A percentile compares a stretch with the other conserved stretches of the same genome.
Conservation (phyloP, 2,329 filamentous ascomycete genomes). For the Akanthomyces uredinophilus region DNA sequence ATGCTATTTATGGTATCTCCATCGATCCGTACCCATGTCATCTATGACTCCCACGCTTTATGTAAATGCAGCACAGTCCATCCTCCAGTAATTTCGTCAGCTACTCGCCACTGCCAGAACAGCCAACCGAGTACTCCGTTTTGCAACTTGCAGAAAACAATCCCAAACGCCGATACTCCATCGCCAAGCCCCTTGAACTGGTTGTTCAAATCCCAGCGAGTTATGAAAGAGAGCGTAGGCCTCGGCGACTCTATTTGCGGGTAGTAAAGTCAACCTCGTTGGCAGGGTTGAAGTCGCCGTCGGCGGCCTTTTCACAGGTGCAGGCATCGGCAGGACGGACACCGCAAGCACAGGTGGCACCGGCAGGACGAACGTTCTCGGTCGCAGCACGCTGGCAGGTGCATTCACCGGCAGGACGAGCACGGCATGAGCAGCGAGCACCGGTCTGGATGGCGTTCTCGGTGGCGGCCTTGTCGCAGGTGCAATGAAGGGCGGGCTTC, state of each 20-base stretch:
- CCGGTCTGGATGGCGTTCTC: constrained; percentile 69
- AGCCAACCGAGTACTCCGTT: not conserved
- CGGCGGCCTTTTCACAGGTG: constrained; percentile 73
- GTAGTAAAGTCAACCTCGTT: constrained; percentile 88
- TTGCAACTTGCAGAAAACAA: not conserved
- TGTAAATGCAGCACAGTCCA: constrained; percentile 5
- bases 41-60: not conserved
- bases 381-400: constrained; percentile 67
- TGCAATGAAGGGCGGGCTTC: constrained; percentile 80
- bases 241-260: constrained; percentile 37
- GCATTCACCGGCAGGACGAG: constrained; percentile 73
- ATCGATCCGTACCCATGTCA: not conserved
- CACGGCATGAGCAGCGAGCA: constrained; percentile 76
- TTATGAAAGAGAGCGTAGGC: not conserved
- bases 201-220: not conserved
- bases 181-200: not conserved
- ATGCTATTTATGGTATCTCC: constrained; percentile 7
- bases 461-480: constrained; percentile 66
- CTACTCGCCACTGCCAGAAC: not conserved
- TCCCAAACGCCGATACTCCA: constrained; percentile 6
- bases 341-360: constrained; percentile 70
- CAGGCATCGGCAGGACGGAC: constrained; percentile 66
- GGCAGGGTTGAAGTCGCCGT: constrained; percentile 54
- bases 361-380: constrained; percentile 62
- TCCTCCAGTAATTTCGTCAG: not conserved